Conservation (phyloP, 192 early-diverging fungal species). For the Backusella circina region DNA sequence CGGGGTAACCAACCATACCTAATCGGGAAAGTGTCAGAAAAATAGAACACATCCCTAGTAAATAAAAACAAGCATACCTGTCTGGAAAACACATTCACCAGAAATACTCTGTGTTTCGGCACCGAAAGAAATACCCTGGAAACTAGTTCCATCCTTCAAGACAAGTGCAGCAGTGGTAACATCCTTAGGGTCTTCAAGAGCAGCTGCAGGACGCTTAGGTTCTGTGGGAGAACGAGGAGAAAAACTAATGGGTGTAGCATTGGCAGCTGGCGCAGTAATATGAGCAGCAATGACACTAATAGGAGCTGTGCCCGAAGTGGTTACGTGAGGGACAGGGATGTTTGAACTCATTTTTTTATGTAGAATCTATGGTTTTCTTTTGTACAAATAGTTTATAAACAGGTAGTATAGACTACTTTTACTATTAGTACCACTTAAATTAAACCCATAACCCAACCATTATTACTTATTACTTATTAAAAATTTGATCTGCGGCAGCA, state of each 20-base stretch:
- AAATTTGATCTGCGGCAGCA: neutral
- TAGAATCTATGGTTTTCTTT: neutral
- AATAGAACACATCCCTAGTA: constrained; percentile 5
- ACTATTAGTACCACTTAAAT: neutral
- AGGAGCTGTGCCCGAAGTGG: neutral
- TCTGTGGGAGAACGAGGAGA: constrained; percentile 33
- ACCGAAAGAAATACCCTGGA: constrained; percentile 91
- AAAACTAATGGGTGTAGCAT: constrained; percentile 12
- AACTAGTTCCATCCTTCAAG: constrained; percentile 81
- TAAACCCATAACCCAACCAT: neutral
- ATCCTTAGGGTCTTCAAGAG: constrained; percentile 29
- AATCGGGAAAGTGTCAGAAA: constrained; percentile 2
- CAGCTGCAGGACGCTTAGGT: constrained; percentile 30
- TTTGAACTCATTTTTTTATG: constrained; percentile 11
- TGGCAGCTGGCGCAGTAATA: constrained; percentile 29
- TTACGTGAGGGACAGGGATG: neutral
- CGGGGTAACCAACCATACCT: constrained; percentile 97
- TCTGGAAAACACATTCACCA: constrained; percentile 98
- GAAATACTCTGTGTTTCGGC: constrained; percentile 79
- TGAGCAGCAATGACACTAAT: constrained; percentile 8
- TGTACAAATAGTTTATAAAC: neutral
- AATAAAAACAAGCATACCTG: constrained; percentile 56
- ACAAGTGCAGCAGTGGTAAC: constrained; percentile 65
- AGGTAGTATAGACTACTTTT: neutral
- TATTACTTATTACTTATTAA: neutral